Evolutionary conservation across 805 yeast species (phyloP).

Genomic region (Blastobotrys peoriensis): DNA sequence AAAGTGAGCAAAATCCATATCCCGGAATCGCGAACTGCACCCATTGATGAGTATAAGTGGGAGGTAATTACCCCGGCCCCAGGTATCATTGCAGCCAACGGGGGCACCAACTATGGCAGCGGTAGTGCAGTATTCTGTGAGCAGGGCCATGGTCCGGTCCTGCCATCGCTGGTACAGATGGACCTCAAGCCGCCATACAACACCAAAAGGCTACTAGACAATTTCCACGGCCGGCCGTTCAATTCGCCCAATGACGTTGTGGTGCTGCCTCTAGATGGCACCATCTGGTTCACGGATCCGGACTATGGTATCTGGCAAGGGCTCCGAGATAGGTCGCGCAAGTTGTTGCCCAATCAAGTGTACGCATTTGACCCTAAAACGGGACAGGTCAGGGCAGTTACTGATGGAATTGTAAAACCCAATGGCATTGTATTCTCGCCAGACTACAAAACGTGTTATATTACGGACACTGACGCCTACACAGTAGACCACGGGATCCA

Average conservation of each 20-base stretch:
- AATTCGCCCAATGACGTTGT: conserved; percentile 27
- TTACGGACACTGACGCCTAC: conserved; percentile 40
- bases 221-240: conserved; percentile 25
- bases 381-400: conserved; percentile 28
- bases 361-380: conserved; percentile 36
- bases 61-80: conserved; percentile 18
- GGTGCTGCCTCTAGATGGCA: conserved; percentile 20
- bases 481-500: conserved; percentile 13
- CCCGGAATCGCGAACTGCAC: conserved; percentile 8
- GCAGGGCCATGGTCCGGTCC: conserved; percentile 20
- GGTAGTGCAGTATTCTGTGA: conserved; percentile 23
- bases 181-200: conserved; percentile 18
- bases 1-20: conserved; percentile 13
- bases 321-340: conserved; percentile 11
- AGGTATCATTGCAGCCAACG: conserved; percentile 22
- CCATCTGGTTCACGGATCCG: conserved; percentile 29
- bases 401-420: conserved; percentile 48
- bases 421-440: conserved; percentile 62
- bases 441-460: conserved; percentile 38
- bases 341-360: conserved; percentile 29
- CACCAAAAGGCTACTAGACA: conserved; percentile 16
- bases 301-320: conserved; percentile 21
- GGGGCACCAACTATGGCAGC: conserved; percentile 23
- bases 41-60: conserved; percentile 15
- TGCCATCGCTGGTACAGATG: conserved; percentile 20